Evolutionary conservation across 805 yeast species (phyloP), one percentile per base, ranked within the genome.

Genomic region (Nakazawaea holstii): DNA sequence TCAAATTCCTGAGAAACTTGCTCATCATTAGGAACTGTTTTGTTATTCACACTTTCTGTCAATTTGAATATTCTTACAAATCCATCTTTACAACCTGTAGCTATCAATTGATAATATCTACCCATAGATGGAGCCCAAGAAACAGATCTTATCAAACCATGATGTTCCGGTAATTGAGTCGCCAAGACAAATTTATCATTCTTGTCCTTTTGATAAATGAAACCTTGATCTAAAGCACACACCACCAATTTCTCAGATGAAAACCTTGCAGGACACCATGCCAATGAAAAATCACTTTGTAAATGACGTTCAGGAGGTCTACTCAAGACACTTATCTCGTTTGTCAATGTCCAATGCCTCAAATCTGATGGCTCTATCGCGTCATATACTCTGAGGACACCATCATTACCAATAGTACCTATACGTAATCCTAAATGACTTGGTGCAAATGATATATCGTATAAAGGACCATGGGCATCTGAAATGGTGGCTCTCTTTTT

Each of bases 121-220:
- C 98, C 98, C 84, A 91, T 87, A 0, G 95, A 80, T 2, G 98
- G 97, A 0, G 98, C 98, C 99, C 99, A 92, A 29, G 91, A 76
- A 5, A 91, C 88, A 14, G 90, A 85, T 58, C 98, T 73, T 31
- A 92, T 88, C 36, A 92, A 72, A 2, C 96, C 96, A 46, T 78
- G 75, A 61, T 91, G 97, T 35, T 89, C 97, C 2, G 90, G 86
- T 24, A 92, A 69, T 51, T 78, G 79, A 31, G 85, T 80, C 0
- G 80, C 80, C 46, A 76, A 72, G 10, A 70, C 68, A 52, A 77
- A 72, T 57, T 76, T 82, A 30, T 79, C 81, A 28, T 66, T 62
- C 29, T 70, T 65, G 51, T 77, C 76, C 49, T 59, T 61, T 46
- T 59, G 74, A 62, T 84, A 90, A n/a, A 92, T 78, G 50, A 82